Base-by-base conservation (phyloP, 2,329 filamentous ascomycete genomes). In the Talaromyces piceae region DNA sequence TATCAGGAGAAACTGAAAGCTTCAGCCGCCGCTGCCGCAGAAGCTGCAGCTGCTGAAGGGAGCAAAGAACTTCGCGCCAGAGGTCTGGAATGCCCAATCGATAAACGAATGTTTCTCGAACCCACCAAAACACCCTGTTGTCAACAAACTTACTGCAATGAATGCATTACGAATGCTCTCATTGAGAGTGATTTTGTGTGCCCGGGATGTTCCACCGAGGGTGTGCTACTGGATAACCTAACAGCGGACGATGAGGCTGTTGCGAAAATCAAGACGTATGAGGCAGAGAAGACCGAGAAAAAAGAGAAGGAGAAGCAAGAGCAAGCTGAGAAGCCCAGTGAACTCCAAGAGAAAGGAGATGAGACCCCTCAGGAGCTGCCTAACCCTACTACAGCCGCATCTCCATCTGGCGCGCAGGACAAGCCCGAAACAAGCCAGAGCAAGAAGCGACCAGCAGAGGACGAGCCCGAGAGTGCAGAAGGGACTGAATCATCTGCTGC, bases 121-220 rank as follows among this genome's bases (percentile, higher is more conserved):
- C 91, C 93, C 80, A 93, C 94, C 80, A 95, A 95, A 82, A 97
- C 93, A 67, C 91, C 93, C 60, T 98, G 93, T 81, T 98, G 93
- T 79, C 82, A 87, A 75, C 94, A 87, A 81, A 96, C 91, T 67
- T 98, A 95, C 79, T 98, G 93, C 80, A 93, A 93, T 82, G 90
- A 96, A 70, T 98, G 93, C 86, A 96, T 98, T 74, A 94, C 93
- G 70, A 95, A 95, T 81, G 88, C 91, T 73, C 84, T 98, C 73
- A 91, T 96, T 74, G 91, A 97, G 77, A 93, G 87, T 81, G 93
- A 98, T 79, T 90, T 98, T 73, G 79, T 91, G 71, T 98, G 93
- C 72, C 93, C 93, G 58, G 85, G 84, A 61, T 98, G 93, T 77
- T 83, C 88, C 72, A 87, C 86, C 57, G 90, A 95, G 67, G 88